Percentiles rank a stretch among this genome's conserved stretches.
phyloP scores from a whole-genome alignment of 2,329 filamentous ascomycete species.

The Fusarium staphyleae region DNA sequence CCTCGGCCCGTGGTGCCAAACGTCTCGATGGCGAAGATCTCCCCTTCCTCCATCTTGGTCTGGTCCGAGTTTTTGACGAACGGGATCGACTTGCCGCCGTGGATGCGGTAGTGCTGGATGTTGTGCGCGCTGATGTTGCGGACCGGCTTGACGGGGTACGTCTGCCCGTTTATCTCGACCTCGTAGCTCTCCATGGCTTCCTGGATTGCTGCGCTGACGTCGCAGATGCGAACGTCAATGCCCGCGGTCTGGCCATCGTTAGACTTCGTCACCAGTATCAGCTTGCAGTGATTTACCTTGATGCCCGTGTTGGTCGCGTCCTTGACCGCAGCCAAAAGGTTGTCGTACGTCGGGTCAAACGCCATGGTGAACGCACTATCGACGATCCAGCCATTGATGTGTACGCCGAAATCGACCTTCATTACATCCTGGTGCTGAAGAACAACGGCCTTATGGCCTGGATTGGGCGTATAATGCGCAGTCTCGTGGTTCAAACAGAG shows the following conservation, averaged over 20 bases:
- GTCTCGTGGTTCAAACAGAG: conserved; percentile 81
- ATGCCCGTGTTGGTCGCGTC: conserved; percentile 85
- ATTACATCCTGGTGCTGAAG: conserved; percentile 74
- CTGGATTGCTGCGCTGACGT: conserved; percentile 81
- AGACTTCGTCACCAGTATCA: not conserved
- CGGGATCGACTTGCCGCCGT: conserved; percentile 87
- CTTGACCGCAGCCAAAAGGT: conserved; percentile 72
- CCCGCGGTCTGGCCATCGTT: conserved; percentile 60
- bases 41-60: conserved; percentile 95
- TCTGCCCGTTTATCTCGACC: conserved; percentile 77
- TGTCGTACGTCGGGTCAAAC: conserved; percentile 76
- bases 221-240: conserved; percentile 85
- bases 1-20: conserved; percentile 90
- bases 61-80: conserved; percentile 84
- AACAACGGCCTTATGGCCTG: conserved; percentile 73
- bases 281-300: conserved; percentile 49
- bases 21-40: conserved; percentile 91
- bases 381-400: conserved; percentile 78
- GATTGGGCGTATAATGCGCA: conserved; percentile 84
- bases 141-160: conserved; percentile 80
- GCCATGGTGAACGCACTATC: conserved; percentile 79
- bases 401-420: conserved; percentile 80
- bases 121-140: conserved; percentile 85
- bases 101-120: conserved; percentile 84
- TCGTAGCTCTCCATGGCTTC: conserved; percentile 93